Evolutionary conservation across 768 basidiomycete species (phyloP).

Genomic region (Suillus discolor): DNA sequence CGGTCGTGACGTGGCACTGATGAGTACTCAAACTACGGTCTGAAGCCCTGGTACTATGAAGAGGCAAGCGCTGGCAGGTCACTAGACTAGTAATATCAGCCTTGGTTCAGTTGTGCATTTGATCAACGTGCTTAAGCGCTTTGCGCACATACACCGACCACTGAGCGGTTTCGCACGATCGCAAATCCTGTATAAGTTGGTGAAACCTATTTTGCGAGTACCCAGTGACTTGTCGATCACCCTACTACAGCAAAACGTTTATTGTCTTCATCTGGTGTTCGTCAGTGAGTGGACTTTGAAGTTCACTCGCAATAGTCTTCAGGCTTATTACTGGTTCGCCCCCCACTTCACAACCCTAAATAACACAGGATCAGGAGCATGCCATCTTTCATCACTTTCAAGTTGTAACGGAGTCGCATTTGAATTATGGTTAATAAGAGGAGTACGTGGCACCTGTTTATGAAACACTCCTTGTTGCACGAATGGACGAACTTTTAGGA

Average conservation of each 20-base stretch:
- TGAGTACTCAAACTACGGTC: too few species aligned
- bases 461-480: neutral
- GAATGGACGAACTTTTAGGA: conserved; percentile 5
- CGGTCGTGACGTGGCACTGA: too few species aligned
- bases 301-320: neutral
- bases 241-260: neutral
- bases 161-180: neutral
- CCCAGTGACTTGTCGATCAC: neutral
- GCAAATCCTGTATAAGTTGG: neutral
- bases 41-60: too few species aligned
- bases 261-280: neutral
- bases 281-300: neutral
- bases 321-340: neutral
- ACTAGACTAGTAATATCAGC: neutral
- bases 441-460: neutral
- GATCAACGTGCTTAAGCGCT: neutral
- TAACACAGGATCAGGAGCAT: neutral
- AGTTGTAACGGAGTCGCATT: neutral
- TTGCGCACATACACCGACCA: neutral
- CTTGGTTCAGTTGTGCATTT: neutral
- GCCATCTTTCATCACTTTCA: neutral
- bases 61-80: too few species aligned
- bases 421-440: neutral
- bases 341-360: neutral
- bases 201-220: neutral